Percentiles rank a stretch among this genome's conserved stretches.
These are phyloP conservation scores for Vigna trinervia DNA, from an alignment of 306 rosid species.

Conservation along the genomic window DNA sequence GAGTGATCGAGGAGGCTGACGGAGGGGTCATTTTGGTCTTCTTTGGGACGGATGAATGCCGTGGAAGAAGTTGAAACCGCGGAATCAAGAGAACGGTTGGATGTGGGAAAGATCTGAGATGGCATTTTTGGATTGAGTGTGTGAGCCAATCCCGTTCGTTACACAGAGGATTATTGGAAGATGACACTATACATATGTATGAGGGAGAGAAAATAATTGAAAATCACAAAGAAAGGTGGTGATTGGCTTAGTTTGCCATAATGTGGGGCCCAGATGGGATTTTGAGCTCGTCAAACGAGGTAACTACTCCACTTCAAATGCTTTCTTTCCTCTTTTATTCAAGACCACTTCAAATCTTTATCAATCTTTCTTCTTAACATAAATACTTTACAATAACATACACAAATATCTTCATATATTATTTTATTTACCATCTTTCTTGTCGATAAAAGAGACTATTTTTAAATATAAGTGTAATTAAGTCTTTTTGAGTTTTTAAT, in stretches of 20 bases:
- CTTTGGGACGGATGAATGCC: constrained; percentile 36
- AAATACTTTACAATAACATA: no score
- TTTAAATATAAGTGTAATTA: no score
- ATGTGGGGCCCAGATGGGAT: background rate
- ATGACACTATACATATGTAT: no score
- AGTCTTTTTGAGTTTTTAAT: no score
- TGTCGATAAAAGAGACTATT: no score
- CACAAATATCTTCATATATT: no score
- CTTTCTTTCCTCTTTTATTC: background rate
- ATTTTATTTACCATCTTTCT: no score
- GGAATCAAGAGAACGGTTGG: constrained; percentile 40
- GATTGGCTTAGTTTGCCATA: background rate
- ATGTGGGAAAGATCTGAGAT: constrained; percentile 62
- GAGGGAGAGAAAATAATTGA: background rate
- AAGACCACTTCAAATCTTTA: no score
- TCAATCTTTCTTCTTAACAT: no score
- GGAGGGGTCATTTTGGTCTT: constrained; percentile 49
- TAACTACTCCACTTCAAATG: background rate
- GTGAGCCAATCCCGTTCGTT: background rate
- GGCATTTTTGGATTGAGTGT: constrained; percentile 48
- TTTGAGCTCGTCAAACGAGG: background rate
- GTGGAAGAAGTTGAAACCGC: background rate
- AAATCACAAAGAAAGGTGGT: background rate
- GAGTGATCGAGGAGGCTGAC: constrained; percentile 47
- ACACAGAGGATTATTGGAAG: background rate